Evolutionary conservation across 192 early-diverging fungal species (phyloP), one percentile per base, ranked within the genome.

Genomic region (Dissophora globulifera): DNA sequence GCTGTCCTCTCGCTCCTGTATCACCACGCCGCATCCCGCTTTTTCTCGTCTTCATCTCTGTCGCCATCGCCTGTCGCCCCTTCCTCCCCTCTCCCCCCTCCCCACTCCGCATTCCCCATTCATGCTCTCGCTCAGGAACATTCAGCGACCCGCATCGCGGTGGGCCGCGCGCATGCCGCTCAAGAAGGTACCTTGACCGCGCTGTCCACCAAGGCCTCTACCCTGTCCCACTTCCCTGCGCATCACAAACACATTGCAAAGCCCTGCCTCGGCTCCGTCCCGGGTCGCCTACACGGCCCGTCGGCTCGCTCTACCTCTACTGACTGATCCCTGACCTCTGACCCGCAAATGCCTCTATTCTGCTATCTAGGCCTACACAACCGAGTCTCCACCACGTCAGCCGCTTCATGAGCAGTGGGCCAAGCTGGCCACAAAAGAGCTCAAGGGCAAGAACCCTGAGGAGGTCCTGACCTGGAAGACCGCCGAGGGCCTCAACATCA

Each of bases 371-470:
- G 58, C 71, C 11, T 76, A 76, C 51, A 60, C 71, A 65, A 76
- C 71, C 23, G 71, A 76, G 20, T n/a, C n/a, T n/a, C 55, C 54
- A 12, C 35, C 50, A 8, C 62, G 56, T 30, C 71, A 76, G 33
- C 90, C 91, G n/a, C 80, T 94, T n/a, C 83, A 93, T 57, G 67
- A 85, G 9, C 86, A 90, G 59, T 95, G 94, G 94, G 83, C 69
- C 22, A 80, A 82, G 58, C 76, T 92, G 25, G 94, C 91, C 2
- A 80, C 76, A 26, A 95, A 94, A 79, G 94, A 95, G 74, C 84
- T 94, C 71, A 95, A 94, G 79, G 93, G 93, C 33, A 93, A 95
- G 62, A 87, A 93, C 63, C 92, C 94, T 4, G 84, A 83, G 41
- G 82, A 85, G 27, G 78, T 78, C 2, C 78, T 95, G 33, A 90